These are phyloP conservation scores for Cladosporium colombiae DNA, from an alignment of 2,329 filamentous ascomycete species.

Conservation along the genomic window DNA sequence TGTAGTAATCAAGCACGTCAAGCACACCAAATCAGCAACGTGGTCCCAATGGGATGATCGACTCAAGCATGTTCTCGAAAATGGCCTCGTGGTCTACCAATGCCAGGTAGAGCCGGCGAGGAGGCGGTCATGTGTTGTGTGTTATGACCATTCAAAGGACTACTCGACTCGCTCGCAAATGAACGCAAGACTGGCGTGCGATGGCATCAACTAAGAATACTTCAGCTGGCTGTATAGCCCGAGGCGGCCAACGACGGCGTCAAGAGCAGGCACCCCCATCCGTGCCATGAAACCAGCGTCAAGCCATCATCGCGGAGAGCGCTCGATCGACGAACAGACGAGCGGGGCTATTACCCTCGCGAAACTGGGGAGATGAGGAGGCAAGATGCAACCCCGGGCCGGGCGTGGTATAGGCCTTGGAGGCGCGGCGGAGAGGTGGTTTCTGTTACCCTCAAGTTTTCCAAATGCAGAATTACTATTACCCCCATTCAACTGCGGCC, in stretches of 20 bases:
- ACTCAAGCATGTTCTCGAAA: not conserved
- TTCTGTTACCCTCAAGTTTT: conserved; percentile 24
- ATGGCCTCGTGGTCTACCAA: not conserved
- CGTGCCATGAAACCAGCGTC: not conserved
- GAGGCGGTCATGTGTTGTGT: not conserved
- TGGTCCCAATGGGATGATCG: conserved; percentile 1
- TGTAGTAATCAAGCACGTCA: conserved; percentile 3
- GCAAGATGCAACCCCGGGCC: not conserved
- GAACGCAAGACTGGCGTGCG: conserved; percentile 12
- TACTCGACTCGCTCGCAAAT: conserved; percentile 1
- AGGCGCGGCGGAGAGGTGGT: not conserved
- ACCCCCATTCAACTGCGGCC: conserved; percentile 2
- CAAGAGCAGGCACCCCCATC: not conserved
- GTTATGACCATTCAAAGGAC: not conserved
- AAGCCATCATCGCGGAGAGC: not conserved
- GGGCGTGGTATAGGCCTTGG: conserved; percentile 3
- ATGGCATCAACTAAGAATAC: conserved; percentile 11
- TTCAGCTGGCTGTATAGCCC: not conserved
- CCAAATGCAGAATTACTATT: not conserved
- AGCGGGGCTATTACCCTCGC: conserved; percentile 35
- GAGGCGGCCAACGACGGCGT: not conserved
- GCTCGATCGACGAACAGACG: not conserved
- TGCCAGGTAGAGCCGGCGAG: not conserved
- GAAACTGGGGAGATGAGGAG: conserved; percentile 27
- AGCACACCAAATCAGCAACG: conserved; percentile 2